Conservation (phyloP, 177 flowering plant species). For the Vitis hybrid region DNA sequence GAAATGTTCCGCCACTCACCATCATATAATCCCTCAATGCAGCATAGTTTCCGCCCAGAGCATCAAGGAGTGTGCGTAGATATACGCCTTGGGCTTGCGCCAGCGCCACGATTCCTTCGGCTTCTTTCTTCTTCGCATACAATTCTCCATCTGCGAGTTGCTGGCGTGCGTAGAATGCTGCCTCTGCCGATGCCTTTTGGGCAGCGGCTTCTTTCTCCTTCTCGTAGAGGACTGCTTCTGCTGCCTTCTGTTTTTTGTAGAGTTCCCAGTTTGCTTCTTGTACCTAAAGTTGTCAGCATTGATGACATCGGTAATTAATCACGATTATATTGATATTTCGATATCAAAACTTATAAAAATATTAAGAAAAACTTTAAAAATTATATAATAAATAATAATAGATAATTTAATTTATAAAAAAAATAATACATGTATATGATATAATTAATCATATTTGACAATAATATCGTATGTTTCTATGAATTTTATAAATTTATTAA, state of each 20-base stretch:
- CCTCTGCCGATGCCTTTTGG: conserved; percentile 21
- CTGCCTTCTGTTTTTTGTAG: conserved; percentile 28
- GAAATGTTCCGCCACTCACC: conserved; percentile 19
- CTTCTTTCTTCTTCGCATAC: conserved; percentile 31
- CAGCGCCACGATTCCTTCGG: conserved; percentile 25
- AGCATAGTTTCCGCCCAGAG: conserved; percentile 25
- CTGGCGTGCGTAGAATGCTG: conserved; percentile 18
- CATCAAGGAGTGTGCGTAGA: conserved; percentile 13
- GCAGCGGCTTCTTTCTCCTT: conserved; percentile 26
- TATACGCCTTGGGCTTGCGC: conserved; percentile 30
- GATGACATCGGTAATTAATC: no score
- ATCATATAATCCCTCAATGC: conserved; percentile 28
- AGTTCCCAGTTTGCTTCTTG: conserved; percentile 39
- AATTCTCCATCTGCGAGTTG: conserved; percentile 26
- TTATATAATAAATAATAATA: no score
- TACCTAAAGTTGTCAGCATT: conserved; percentile 13
- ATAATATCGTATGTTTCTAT: no score
- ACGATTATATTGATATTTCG: no score
- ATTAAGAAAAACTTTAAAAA: no score
- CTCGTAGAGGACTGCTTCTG: conserved; percentile 29
- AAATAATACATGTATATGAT: no score
- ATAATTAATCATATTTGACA: no score
- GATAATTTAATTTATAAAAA: no score
- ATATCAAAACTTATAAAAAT: no score
- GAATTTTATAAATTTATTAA: no score